A percentile compares a stretch with the other conserved stretches of the same genome.
Conservation (phyloP, 2,329 filamentous ascomycete species). For the Cladosporium sp. region DNA sequence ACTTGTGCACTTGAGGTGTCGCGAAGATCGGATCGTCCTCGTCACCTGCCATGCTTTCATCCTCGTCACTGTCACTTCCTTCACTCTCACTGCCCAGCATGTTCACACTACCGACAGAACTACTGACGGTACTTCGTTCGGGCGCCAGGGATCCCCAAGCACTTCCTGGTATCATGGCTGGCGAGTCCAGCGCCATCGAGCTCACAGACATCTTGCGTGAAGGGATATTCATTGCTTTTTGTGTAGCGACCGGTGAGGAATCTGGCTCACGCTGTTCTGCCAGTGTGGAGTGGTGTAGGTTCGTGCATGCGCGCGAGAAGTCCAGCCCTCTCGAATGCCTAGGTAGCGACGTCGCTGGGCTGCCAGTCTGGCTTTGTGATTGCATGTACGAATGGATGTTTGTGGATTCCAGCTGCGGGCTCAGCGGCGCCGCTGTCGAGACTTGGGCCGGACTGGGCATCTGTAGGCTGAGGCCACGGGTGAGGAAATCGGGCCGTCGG, state of each 20-base stretch:
- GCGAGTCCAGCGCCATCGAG: conserved; percentile 55
- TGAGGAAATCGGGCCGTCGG: conserved; percentile 60
- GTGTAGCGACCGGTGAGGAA: conserved; percentile 79
- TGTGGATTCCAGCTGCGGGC: conserved; percentile 31
- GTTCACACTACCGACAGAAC: conserved; percentile 75
- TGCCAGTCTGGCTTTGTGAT: conserved; percentile 37
- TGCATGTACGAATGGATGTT: conserved; percentile 35
- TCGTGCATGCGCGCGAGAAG: conserved; percentile 89
- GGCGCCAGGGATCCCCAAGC: conserved; percentile 33
- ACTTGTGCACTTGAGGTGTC: conserved; percentile 72
- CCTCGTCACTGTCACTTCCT: conserved; percentile 60
- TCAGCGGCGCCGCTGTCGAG: conserved; percentile 16
- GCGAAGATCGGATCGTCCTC: conserved; percentile 68
- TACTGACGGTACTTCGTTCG: conserved; percentile 69
- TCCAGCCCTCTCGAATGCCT: conserved; percentile 85
- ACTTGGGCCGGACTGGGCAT: conserved; percentile 48
- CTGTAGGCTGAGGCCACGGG: conserved; percentile 65
- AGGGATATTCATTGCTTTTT: conserved; percentile 60
- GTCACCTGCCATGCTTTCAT: conserved; percentile 46
- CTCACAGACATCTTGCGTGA: conserved; percentile 44
- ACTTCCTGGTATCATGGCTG: conserved; percentile 48
- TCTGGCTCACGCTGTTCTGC: conserved; percentile 85
- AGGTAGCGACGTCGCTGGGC: conserved; percentile 77
- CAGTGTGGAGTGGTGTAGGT: conserved; percentile 89
- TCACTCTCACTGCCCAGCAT: conserved; percentile 77